Base-by-base conservation (phyloP, 2,329 filamentous ascomycete genomes). In the Tolypocladium tropicale region DNA sequence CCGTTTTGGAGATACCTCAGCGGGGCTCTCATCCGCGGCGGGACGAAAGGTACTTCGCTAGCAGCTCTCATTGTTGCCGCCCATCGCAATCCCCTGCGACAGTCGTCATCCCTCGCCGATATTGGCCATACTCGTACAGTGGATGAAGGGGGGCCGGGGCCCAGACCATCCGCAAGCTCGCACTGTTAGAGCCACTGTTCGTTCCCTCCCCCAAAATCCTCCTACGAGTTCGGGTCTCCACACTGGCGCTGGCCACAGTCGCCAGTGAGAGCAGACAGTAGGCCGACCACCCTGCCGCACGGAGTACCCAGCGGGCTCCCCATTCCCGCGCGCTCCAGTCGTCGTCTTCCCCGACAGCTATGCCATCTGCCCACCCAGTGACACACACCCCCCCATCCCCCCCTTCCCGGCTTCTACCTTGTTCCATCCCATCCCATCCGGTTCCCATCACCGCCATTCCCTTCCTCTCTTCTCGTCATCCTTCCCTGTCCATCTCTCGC, bases 391-490 rank as follows among this genome's bases (percentile, higher is more conserved):
- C 56, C 59, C 61, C 56, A 56, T 59, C 57, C 62, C 54, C 57
- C 58, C 58, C 63, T 66, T 61, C 63, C 61, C n/a, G n/a, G 58
- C 61, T 65, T 70, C 68, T 60, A 68, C 63, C 60, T 61, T 61
- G 59, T 64, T 69, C 68, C 65, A 70, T 68, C 62, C 60, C 60
- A 65, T 63, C 64, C 67, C 63, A 67, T 63, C 58, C 61, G 55
- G 63, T 66, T 67, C 62, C 51, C 66, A 70, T 69, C 68, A 68
- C 68, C 68, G 68, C 67, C 64, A 63, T 67, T 69, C 63, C 63
- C 62, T 64, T 61, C 55, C 54, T 65, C 59, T 57, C 58, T 65
- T 58, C n/a, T 58, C 58, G 56, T 57, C 53, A 36, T 50, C 52
- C 53, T 55, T 54, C 41, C 54, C 58, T 61, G 56, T 62, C 59